Conservation (phyloP, 2,329 filamentous ascomycete genomes). For the Xylariales sp. region DNA sequence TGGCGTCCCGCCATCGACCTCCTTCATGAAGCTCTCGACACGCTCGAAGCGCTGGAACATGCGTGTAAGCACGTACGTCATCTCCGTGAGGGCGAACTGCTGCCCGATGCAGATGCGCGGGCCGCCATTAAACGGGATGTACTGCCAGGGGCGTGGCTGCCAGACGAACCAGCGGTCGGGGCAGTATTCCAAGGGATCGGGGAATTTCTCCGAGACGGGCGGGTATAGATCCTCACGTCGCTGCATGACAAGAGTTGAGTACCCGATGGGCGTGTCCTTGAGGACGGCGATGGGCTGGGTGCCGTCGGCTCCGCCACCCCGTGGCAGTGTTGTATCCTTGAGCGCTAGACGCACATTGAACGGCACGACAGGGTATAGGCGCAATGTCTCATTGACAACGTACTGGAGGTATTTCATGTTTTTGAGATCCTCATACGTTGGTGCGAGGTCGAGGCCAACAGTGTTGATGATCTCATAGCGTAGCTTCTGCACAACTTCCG, state of each 20-base stretch:
- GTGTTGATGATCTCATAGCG: constrained; percentile 76
- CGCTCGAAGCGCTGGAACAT: constrained; percentile 78
- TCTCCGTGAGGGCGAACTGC: constrained; percentile 84
- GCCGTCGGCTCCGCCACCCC: constrained; percentile 74
- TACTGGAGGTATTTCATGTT: constrained; percentile 84
- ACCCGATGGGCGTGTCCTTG: constrained; percentile 73
- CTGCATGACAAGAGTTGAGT: constrained; percentile 79
- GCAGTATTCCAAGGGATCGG: constrained; percentile 64
- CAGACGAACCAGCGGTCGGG: constrained; percentile 75
- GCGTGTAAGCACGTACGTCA: constrained; percentile 76
- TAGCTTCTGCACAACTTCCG: constrained; percentile 73
- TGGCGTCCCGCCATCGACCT: constrained; percentile 65
- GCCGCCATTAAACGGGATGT: constrained; percentile 80
- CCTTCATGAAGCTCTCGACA: constrained; percentile 68
- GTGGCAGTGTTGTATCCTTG: constrained; percentile 78
- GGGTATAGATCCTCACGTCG: constrained; percentile 73
- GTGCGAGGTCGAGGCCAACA: constrained; percentile 71
- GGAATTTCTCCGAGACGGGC: constrained; percentile 57
- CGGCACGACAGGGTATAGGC: constrained; percentile 81
- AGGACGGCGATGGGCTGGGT: constrained; percentile 71
- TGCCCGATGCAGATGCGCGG: constrained; percentile 81
- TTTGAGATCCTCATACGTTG: constrained; percentile 85
- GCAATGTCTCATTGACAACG: constrained; percentile 80
- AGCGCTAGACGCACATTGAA: constrained; percentile 81
- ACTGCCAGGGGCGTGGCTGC: constrained; percentile 76